phyloP scores from a whole-genome alignment of 352 stramenopile species.

The Phytophthora hybrid region DNA sequence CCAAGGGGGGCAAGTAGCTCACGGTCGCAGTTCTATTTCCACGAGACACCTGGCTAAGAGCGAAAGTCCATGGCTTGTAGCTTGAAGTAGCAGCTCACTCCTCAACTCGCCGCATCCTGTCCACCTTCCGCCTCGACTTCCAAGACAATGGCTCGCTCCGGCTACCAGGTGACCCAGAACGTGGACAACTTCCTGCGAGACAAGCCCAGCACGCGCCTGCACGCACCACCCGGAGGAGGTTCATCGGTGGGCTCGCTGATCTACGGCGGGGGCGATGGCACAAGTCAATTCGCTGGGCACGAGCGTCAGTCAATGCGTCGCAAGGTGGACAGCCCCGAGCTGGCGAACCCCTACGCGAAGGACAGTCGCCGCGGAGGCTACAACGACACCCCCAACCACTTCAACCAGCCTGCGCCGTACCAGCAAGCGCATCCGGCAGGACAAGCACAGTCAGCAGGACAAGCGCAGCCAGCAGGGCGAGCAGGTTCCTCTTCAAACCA shows the following conservation, averaged over 20 bases:
- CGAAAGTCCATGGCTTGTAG: not conserved
- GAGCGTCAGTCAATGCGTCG: slow-evolving; percentile 47
- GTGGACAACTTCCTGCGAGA: slow-evolving; percentile 81
- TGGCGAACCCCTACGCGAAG: slow-evolving; percentile 59
- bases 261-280: slow-evolving; percentile 62
- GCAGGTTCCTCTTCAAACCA: slow-evolving; percentile 77
- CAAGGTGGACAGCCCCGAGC: slow-evolving; percentile 68
- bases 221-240: slow-evolving; percentile 72
- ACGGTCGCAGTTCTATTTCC: slow-evolving; percentile 36
- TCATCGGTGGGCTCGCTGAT: slow-evolving; percentile 83
- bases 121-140: slow-evolving; percentile 7
- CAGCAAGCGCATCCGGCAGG: not conserved
- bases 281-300: slow-evolving; percentile 62
- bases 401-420: slow-evolving; percentile 25
- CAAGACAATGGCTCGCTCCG: slow-evolving; percentile 60
- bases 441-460: not conserved
- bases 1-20: slow-evolving; percentile 6
- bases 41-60: slow-evolving; percentile 23
- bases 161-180: slow-evolving; percentile 78
- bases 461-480: slow-evolving; percentile 35
- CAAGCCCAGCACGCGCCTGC: slow-evolving; percentile 81
- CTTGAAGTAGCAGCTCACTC: slow-evolving; percentile 31
- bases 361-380: slow-evolving; percentile 37
- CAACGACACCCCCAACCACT: slow-evolving; percentile 34
- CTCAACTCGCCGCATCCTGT: slow-evolving; percentile 34